phyloP scores from a whole-genome alignment of 208 protist species.

The Leptomonas pyrrhocoris region DNA sequence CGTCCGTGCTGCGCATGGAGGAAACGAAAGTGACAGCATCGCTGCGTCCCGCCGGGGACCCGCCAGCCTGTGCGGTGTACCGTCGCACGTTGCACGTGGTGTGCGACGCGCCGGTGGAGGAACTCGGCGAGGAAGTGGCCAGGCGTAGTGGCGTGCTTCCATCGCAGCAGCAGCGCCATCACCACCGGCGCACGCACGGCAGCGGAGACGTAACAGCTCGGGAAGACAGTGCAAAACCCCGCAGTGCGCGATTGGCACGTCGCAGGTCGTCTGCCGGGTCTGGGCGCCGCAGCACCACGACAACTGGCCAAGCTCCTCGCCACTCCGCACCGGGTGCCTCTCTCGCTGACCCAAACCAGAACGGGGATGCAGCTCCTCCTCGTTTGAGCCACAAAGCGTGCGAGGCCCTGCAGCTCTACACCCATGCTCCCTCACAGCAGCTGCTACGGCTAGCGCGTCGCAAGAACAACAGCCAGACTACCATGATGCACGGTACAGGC shows the following conservation, averaged over 20 bases:
- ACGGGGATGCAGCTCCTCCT: not conserved
- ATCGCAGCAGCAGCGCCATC: not conserved
- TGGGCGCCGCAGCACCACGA: conserved; percentile 9
- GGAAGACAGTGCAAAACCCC: not conserved
- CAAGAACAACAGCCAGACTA: not conserved
- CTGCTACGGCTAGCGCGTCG: not conserved
- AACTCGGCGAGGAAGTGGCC: not conserved
- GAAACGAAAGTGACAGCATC: not conserved
- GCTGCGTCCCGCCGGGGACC: not conserved
- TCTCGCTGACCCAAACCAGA: not conserved
- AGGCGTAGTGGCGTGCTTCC: not conserved
- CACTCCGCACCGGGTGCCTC: not conserved
- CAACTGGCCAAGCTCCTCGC: not conserved
- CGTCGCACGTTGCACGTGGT: conserved; percentile 26
- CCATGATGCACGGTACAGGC: not conserved
- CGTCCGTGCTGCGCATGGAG: not conserved
- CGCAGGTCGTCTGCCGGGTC: not conserved
- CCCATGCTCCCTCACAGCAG: conserved; percentile 17
- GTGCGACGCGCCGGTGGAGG: conserved; percentile 2
- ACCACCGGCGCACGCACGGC: not conserved
- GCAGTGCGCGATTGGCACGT: conserved; percentile 7
- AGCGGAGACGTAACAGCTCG: not conserved
- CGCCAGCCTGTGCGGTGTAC: conserved; percentile 10
- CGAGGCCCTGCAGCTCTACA: conserved; percentile 31
- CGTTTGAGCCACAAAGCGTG: not conserved